Base-by-base conservation (phyloP, 2,329 filamentous ascomycete species). In the Stemphylium lycopersici region DNA sequence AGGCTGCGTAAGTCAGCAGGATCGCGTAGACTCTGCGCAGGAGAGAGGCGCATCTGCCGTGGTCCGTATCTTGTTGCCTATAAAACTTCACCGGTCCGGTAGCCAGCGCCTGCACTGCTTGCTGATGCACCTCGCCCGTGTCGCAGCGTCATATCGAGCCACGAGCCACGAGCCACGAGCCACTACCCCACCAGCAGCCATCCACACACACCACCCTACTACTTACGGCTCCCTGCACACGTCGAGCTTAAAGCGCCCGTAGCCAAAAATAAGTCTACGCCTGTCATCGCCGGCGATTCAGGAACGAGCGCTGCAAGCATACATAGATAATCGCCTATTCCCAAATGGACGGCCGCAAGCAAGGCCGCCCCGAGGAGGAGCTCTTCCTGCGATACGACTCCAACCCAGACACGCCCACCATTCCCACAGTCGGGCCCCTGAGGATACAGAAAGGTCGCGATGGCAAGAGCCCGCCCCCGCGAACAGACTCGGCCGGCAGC, bases 341-440 rank as follows among this genome's bases (percentile, higher is more conserved):
- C 52, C 52, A 55, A 51, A 76, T 76, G 75, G 81, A 82, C 72
- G 75, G 73, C 72, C 69, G 77, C 69, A 80, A 77, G 66, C 86
- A 88, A 70, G 88, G 88, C 67, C 81, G 88, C 64, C 85, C 88
- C 22, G 89, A 91, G 26, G 88, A 92, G 76, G 91, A 93, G 82
- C 88, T 96, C 80, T 93, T 96, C 79, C 84, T 96, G 61, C 76
- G 81, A 38, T 51, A 77, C 71, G 46, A 61, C 31, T 77, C 74
- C 49, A 78, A 76, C 50, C 75, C 77, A 40, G 87, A 91, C 67
- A 91, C 90, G 67, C 90, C 91, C 54, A 91, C 89, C n/a, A 85
- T 96, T 65, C 90, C 91, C 53, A 90, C 90, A 15, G 84, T 96
- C 65, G 90, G 90, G 68, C 92, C 92, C 56, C 77, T 96, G 76